These are phyloP conservation scores for Pythium brassicae DNA, from an alignment of 352 stramenopile genomes.

Conservation along the genomic window DNA sequence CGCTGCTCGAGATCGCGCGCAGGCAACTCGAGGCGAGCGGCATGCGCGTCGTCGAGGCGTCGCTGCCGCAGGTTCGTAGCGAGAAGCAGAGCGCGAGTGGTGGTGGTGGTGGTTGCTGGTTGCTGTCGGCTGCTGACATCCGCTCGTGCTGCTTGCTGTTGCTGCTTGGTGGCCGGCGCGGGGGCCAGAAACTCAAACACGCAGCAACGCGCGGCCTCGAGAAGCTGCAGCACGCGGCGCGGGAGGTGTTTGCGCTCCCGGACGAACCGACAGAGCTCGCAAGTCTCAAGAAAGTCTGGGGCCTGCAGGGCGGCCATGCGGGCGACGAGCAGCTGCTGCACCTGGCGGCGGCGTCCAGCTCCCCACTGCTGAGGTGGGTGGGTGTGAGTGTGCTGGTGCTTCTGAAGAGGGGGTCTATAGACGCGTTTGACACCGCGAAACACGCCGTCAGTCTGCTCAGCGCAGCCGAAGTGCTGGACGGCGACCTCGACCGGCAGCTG, in stretches of 20 bases:
- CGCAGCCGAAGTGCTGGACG: slow-evolving; percentile 36
- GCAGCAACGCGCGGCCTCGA: slow-evolving; percentile 33
- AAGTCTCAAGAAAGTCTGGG: slow-evolving; percentile 52
- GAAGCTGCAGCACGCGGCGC: slow-evolving; percentile 33
- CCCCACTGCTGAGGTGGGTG: slow-evolving; percentile 4
- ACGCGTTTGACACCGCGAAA: not conserved
- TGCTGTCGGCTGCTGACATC: not conserved
- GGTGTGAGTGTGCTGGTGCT: too few species aligned
- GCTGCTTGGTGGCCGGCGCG: too few species aligned
- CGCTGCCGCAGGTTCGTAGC: slow-evolving; percentile 32
- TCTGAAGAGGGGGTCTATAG: not conserved
- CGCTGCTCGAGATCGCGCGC: slow-evolving; percentile 51
- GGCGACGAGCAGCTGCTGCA: not conserved
- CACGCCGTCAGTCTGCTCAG: slow-evolving; percentile 23
- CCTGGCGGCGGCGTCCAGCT: not conserved
- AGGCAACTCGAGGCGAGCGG: slow-evolving; percentile 46
- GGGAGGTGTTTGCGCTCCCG: slow-evolving; percentile 25
- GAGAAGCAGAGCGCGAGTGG: not conserved
- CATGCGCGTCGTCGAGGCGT: slow-evolving; percentile 34
- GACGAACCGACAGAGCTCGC: slow-evolving; percentile 41
- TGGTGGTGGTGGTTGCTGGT: too few species aligned
- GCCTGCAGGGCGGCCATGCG: slow-evolving; percentile 16
- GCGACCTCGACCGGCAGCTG: slow-evolving; percentile 41
- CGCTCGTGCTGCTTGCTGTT: not conserved
- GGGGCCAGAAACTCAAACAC: slow-evolving; percentile 34